Conservation (phyloP, 1,284 basidiomycete species). For the Gastroboletus turbinatus region DNA sequence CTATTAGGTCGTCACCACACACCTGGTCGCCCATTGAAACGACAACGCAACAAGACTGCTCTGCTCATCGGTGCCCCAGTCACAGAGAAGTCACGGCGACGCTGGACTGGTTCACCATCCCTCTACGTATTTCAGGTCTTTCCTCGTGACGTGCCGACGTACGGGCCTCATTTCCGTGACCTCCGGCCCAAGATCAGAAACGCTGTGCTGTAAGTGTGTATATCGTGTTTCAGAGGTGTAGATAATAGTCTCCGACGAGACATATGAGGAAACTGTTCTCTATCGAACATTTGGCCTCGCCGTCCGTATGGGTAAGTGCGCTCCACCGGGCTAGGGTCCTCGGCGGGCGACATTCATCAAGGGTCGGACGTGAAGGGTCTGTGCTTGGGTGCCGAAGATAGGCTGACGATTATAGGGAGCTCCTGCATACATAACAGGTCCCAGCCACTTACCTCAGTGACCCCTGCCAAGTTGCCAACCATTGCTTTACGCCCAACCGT, state of each 20-base stretch:
- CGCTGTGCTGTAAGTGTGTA: neutral
- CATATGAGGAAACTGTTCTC: neutral
- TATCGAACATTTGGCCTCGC: neutral
- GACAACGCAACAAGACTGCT: neutral
- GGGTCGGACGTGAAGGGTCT: conserved; percentile 2
- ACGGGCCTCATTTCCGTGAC: conserved; percentile 2
- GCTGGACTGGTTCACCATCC: too few relatives aligned
- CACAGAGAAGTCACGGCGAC: neutral
- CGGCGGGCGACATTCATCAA: conserved; percentile 3
- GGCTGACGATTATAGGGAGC: neutral
- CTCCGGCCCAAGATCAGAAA: conserved; percentile 3
- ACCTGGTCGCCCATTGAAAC: neutral
- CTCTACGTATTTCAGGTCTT: neutral
- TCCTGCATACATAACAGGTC: conserved; percentile 8
- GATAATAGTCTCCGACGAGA: neutral
- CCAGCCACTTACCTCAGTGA: conserved; percentile 6
- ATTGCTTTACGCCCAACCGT: neutral
- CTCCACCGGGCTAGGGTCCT: neutral
- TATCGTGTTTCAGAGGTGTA: conserved; percentile 10
- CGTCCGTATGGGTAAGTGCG: conserved; percentile 1
- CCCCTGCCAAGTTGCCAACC: conserved; percentile 6
- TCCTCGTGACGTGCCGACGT: neutral
- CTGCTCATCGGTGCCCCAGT: neutral
- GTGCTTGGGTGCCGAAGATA: neutral
- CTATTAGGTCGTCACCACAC: neutral